These are phyloP conservation scores for Pseudocercospora ulei DNA, from an alignment of 2,329 filamentous ascomycete genomes.

Conservation along the genomic window DNA sequence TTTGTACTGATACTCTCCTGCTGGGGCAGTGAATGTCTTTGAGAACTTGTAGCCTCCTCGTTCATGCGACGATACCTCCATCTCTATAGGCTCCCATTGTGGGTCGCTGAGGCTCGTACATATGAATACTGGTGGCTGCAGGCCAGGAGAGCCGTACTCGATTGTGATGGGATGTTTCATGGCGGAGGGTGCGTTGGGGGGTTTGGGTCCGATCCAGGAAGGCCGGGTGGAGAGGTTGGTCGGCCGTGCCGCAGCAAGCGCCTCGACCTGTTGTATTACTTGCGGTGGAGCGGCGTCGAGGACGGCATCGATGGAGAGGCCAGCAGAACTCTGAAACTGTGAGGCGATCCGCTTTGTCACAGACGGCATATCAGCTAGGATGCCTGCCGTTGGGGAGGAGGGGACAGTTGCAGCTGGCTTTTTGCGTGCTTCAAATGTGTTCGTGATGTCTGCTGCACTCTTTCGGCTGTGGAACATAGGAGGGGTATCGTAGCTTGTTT, in stretches of 20 bases:
- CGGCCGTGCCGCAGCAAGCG: constrained; percentile 8
- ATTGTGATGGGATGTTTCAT: constrained; percentile 45
- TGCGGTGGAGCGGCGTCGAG: constrained; percentile 11
- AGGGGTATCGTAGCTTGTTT: constrained; percentile 2
- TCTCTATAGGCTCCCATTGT: constrained; percentile 58
- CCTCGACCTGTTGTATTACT: constrained; percentile 4
- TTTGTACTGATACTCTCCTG: constrained; percentile 62
- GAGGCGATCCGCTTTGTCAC: constrained; percentile 11
- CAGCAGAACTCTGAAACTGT: constrained; percentile 6
- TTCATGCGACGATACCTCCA: constrained; percentile 46
- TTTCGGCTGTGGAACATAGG: constrained; percentile 9
- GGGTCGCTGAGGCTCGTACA: constrained; percentile 59
- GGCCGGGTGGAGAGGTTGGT: constrained; percentile 14
- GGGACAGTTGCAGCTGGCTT: not conserved
- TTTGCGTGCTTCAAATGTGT: constrained; percentile 7
- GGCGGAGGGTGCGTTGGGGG: constrained; percentile 18
- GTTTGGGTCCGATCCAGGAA: constrained; percentile 30
- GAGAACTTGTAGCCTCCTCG: constrained; percentile 49
- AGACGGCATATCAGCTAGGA: constrained; percentile 18
- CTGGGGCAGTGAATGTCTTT: constrained; percentile 48
- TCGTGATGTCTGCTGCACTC: constrained; percentile 10
- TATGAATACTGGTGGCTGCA: constrained; percentile 58
- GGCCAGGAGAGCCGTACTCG: constrained; percentile 51
- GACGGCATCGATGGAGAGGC: constrained; percentile 17
- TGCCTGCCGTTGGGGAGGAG: constrained; percentile 4